These are phyloP conservation scores for Phaeosphaeriaceae sp. DNA, from an alignment of 2,329 filamentous ascomycete genomes.

Conservation along the genomic window DNA sequence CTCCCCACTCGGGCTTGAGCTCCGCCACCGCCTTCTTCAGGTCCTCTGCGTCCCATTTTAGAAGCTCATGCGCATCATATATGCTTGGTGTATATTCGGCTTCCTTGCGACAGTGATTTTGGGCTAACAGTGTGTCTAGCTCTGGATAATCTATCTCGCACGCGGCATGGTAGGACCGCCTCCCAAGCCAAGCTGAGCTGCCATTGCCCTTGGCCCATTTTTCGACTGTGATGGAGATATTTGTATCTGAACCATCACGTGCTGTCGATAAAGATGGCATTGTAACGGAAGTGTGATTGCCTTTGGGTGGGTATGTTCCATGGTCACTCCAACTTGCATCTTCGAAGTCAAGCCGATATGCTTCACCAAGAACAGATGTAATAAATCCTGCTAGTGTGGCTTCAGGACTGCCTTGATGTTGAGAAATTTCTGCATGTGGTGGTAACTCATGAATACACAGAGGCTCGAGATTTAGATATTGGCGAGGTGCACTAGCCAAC, in stretches of 20 bases:
- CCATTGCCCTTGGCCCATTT: constrained; percentile 24
- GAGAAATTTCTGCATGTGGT: constrained; percentile 19
- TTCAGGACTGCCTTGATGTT: neutral
- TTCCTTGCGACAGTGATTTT: constrained; percentile 64
- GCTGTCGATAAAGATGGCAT: constrained; percentile 13
- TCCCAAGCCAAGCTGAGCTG: constrained; percentile 67
- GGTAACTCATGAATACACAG: constrained; percentile 25
- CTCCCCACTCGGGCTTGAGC: constrained; percentile 15
- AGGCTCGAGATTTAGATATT: constrained; percentile 14
- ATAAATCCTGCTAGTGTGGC: constrained; percentile 21
- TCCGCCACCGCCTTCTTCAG: constrained; percentile 32
- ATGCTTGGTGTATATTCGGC: constrained; percentile 64
- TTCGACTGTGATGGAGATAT: constrained; percentile 11
- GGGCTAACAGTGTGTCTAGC: constrained; percentile 66
- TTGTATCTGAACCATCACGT: neutral
- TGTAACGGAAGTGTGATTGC: constrained; percentile 6
- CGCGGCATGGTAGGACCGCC: constrained; percentile 61
- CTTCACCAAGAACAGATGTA: constrained; percentile 24
- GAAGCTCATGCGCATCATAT: constrained; percentile 54
- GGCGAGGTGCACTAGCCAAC: neutral
- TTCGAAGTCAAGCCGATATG: constrained; percentile 21
- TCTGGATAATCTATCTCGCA: constrained; percentile 63
- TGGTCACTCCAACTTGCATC: constrained; percentile 12
- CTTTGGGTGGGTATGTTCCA: constrained; percentile 19
- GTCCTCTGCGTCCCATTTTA: constrained; percentile 50